phyloP scores from a whole-genome alignment of 2,329 filamentous ascomycete genomes.

The Fusarium aywerte region DNA sequence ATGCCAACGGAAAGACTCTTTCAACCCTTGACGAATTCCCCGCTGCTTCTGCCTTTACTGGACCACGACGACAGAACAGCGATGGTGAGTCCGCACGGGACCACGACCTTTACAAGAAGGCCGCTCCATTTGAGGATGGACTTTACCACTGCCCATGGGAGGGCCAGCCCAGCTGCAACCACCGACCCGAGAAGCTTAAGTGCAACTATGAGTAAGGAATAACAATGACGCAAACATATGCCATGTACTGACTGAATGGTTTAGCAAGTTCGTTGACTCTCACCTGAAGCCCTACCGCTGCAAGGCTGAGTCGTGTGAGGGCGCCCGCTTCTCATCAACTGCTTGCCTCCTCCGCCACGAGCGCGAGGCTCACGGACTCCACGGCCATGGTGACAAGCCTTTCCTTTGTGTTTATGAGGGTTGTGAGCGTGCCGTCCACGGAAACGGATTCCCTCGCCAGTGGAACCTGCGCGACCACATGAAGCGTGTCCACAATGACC shows the following conservation, averaged over 20 bases:
- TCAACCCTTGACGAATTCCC: conserved; percentile 47
- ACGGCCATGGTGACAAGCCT: conserved; percentile 92
- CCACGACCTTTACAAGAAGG: conserved; percentile 77
- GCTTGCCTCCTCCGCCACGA: conserved; percentile 95
- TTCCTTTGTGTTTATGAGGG: conserved; percentile 88
- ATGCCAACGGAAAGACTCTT: conserved; percentile 38
- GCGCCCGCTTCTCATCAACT: conserved; percentile 92
- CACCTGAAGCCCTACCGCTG: conserved; percentile 97
- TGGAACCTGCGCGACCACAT: conserved; percentile 99
- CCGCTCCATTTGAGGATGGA: conserved; percentile 73
- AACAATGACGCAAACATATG: background rate
- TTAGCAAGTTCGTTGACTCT: conserved; percentile 95
- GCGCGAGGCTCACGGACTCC: conserved; percentile 94
- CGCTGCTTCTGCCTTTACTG: conserved; percentile 53
- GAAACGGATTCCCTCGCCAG: conserved; percentile 91
- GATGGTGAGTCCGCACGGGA: conserved; percentile 70
- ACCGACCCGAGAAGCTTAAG: conserved; percentile 95
- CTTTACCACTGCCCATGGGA: conserved; percentile 94
- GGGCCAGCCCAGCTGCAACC: conserved; percentile 76
- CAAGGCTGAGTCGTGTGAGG: conserved; percentile 85
- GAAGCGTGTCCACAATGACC: conserved; percentile 87
- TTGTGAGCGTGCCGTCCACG: conserved; percentile 83
- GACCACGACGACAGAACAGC: conserved; percentile 59
- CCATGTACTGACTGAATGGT: conserved; percentile 39
- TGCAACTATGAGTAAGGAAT: conserved; percentile 95